Conservation (phyloP, 805 yeast genomes). For the Myxozyma melibiosi region DNA sequence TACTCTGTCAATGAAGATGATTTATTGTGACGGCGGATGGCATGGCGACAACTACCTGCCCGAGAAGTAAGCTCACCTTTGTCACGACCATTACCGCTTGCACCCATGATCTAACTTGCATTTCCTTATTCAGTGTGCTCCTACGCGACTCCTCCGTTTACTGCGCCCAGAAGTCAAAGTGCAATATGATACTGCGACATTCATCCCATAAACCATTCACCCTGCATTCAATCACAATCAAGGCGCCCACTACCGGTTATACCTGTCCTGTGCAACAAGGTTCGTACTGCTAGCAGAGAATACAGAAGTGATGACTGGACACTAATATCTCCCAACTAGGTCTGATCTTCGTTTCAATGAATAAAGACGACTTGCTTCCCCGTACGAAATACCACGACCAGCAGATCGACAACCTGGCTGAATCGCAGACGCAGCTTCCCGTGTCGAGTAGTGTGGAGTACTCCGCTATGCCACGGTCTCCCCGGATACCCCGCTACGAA, state of each 20-base stretch:
- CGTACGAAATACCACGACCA: slow-evolving; percentile 23
- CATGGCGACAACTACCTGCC: slow-evolving; percentile 29
- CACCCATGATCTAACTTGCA: not conserved
- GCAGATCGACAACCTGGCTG: slow-evolving; percentile 16
- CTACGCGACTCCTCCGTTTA: slow-evolving; percentile 20
- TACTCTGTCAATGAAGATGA: slow-evolving; percentile 17
- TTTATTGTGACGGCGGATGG: slow-evolving; percentile 33
- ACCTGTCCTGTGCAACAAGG: slow-evolving; percentile 34
- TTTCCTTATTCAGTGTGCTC: slow-evolving; percentile 5
- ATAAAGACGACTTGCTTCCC: slow-evolving; percentile 26
- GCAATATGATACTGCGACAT: slow-evolving; percentile 32
- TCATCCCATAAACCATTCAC: slow-evolving; percentile 21
- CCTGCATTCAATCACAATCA: slow-evolving; percentile 29
- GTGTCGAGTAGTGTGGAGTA: slow-evolving; percentile 5
- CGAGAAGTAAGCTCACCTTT: slow-evolving; percentile 17
- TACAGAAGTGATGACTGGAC: too few relatives aligned
- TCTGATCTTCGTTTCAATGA: slow-evolving; percentile 27
- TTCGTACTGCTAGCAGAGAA: too few relatives aligned
- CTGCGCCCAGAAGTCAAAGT: slow-evolving; percentile 28
- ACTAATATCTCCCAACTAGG: too few relatives aligned
- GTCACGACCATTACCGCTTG: not conserved
- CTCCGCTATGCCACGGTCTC: slow-evolving; percentile 16
- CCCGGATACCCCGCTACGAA: slow-evolving; percentile 5
- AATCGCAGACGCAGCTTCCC: not conserved
- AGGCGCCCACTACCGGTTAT: slow-evolving; percentile 30